Evolutionary conservation across 805 yeast genomes (phyloP), one percentile per base, ranked within the genome.

Genomic region (Lachancea thermotolerans): DNA sequence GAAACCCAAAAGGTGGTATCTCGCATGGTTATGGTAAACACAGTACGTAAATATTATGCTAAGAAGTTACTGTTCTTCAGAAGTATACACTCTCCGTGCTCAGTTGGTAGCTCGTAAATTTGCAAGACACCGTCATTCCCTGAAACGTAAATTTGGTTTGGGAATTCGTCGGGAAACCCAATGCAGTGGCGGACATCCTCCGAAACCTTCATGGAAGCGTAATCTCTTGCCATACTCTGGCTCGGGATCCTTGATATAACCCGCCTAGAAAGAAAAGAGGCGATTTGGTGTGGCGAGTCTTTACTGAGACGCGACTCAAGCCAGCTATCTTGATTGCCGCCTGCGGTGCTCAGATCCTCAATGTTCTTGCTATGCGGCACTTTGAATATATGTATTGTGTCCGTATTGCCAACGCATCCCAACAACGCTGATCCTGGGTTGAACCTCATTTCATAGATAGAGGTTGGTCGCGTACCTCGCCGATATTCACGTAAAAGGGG

Each of bases 331-430:
- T 33, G 35, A 29, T 38, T 18, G 9, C 14, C 25, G 25, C 25
- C 25, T 4, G 25, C 47, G 29, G 35, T n/a, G 32, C 40, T 9
- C 15, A 35, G 38, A 11, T 11, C 34, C n/a, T 39, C 47, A 15
- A 21, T 28, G 10, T 35, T 35, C 11, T 12, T 15, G 25, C 34
- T 16, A n/a, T 30, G 74, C 79, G 1, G 80, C 79, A 88, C 61
- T 43, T 85, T 70, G 68, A 89, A 89, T 16, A 89, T 77, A 61
- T 89, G 97, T n/a, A 89, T 85, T 0, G 96, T 89, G 28, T 84
- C 95, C 11, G 95, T 83, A 31, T 88, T 79, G 34, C 91, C 82
- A 3, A 89, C 79, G 39, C 90, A 93, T n/a, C 83, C 79, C n/a
- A 90, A 69, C 44, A 82, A 70, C 1, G 72, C 70, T 38, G 83